These are phyloP conservation scores for Hevea brasiliensis DNA, from an alignment of 345 rosid genomes.

Conservation along the genomic window DNA sequence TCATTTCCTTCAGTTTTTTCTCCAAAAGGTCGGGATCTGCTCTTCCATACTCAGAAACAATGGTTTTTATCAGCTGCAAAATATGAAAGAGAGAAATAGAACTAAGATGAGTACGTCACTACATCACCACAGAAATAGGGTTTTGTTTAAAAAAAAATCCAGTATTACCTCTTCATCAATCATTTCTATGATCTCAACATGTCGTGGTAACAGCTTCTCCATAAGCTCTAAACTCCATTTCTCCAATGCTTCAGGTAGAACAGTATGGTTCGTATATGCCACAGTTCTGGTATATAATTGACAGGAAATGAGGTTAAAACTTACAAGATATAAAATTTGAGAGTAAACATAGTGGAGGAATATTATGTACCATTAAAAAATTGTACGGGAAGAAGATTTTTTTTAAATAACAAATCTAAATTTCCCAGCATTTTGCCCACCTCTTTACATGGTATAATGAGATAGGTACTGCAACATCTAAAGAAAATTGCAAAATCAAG, in stretches of 20 bases:
- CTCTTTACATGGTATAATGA: no score
- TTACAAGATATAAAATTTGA: conserved; percentile 13
- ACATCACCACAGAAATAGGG: not conserved
- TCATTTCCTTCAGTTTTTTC: conserved; percentile 67
- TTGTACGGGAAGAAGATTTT: no score
- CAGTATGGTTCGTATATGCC: conserved; percentile 89
- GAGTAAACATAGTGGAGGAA: not conserved
- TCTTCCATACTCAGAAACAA: conserved; percentile 62
- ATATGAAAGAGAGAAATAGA: conserved; percentile 22
- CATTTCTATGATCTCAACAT: conserved; percentile 74
- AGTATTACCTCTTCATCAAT: conserved; percentile 71
- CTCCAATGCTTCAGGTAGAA: conserved; percentile 83
- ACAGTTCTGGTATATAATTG: conserved; percentile 48
- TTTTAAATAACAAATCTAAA: no score
- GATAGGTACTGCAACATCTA: no score
- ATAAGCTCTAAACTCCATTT: conserved; percentile 85
- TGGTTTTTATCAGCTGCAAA: conserved; percentile 54
- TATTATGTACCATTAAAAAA: no score
- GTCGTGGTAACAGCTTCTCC: conserved; percentile 77
- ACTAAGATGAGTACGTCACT: not conserved
- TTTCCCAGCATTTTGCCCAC: no score
- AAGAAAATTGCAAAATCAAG: no score
- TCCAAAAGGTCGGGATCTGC: conserved; percentile 51
- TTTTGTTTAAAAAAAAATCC: conserved; percentile 18
- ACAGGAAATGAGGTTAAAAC: conserved; percentile 2